Conservation (phyloP, 1,284 basidiomycete genomes). For the Pseudozyma sp. region DNA sequence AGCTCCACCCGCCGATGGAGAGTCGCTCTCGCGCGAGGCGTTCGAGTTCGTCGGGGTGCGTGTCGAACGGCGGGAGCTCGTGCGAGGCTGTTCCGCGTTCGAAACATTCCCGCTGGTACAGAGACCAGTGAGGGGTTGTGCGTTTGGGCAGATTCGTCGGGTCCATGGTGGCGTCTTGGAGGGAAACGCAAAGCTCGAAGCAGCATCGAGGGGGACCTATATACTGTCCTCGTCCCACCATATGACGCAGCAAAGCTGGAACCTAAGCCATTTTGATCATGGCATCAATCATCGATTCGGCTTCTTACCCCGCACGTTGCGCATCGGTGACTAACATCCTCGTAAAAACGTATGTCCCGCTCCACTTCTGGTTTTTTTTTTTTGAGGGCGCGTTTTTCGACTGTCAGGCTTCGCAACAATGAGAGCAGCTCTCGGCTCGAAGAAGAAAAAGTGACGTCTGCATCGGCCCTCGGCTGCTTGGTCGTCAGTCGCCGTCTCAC, state of each 20-base stretch:
- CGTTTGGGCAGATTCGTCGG: slow-evolving; percentile 73
- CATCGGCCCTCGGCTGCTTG: not conserved
- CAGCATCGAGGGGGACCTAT: not conserved
- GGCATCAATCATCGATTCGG: not conserved
- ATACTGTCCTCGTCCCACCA: not conserved
- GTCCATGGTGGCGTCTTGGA: slow-evolving; percentile 67
- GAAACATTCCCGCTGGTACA: slow-evolving; percentile 74
- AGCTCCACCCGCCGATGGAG: slow-evolving; percentile 73
- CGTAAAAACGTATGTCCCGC: too few relatives aligned
- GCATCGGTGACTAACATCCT: slow-evolving; percentile 2
- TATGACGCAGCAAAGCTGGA: too few relatives aligned
- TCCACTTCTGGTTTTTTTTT: not conserved
- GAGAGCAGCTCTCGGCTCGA: too few relatives aligned
- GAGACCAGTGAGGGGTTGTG: slow-evolving; percentile 74
- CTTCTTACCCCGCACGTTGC: not conserved
- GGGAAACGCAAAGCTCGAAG: not conserved
- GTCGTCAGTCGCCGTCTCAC: not conserved
- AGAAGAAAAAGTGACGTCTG: not conserved
- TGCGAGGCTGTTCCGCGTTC: slow-evolving; percentile 53
- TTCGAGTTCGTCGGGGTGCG: slow-evolving; percentile 73
- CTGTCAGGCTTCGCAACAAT: too few relatives aligned
- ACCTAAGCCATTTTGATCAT: too few relatives aligned
- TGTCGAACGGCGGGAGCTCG: slow-evolving; percentile 39
- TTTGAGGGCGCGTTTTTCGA: not conserved
- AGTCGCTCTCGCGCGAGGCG: slow-evolving; percentile 73